Base-by-base conservation (phyloP, 768 basidiomycete species). In the Tylopilus vinaceipallidus region DNA sequence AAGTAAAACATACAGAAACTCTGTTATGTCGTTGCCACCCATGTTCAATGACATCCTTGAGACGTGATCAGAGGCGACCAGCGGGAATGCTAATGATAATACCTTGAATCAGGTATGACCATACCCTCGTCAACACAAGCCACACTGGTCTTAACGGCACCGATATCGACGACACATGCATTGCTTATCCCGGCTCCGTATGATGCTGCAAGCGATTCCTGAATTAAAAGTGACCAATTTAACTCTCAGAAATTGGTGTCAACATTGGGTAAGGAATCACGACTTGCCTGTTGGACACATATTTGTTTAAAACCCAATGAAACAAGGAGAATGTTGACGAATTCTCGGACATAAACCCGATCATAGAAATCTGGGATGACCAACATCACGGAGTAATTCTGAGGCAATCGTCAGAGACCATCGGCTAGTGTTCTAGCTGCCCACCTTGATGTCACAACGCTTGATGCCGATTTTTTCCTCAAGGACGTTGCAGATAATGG, bases 121-220 rank as follows among this genome's bases (percentile, higher is more conserved):
- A 94, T 64, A 2, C 97, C 97, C 59, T 99, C 97, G 49, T 98
- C 97, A 2, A 98, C 88, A 62, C 95, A 98, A 0, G 94, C 84
- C 35, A 99, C 81, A 51, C 81, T 91, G 2, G 91, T 93, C 47
- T 77, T 81, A 14, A 75, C 77, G 12, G 95, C 89, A 3, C 97
- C 97, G 43, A 98, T 86, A 65, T 99, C 92, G 30, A 99, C 89
- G 5, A 99, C 91, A 61, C 97, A 98, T 11, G 95, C 97, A 59
- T 84, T 88, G 0, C 91, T 91, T 44, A 98, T 84, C 7, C 95
- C 95, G 7, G 95, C 94, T 19, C 95, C 95, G 64, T 95, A 98
- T 1, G 92, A 92, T 4, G 95, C 93, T 29, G 91, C 89, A 34
- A 95, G 74, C 4, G 92, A 88, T 75, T 97, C 95, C 91, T 97